Base-by-base conservation (phyloP, 345 rosid genomes). In the Aurinia saxatilis region DNA sequence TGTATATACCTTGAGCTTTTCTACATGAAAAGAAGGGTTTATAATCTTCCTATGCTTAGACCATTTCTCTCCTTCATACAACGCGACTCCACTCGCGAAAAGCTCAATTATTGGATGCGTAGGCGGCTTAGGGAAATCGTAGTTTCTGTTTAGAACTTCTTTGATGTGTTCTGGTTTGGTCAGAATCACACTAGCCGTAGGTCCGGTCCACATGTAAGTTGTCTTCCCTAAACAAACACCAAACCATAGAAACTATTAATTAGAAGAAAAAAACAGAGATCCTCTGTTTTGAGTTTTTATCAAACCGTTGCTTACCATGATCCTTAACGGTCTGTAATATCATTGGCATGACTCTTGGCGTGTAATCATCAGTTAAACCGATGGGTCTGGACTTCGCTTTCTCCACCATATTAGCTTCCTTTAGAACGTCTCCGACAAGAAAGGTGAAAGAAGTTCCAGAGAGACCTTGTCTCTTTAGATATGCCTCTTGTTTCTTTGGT, bases 1-100 rank as follows among this genome's bases (percentile, higher is more conserved):
- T 80, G 31, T 19, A 53, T 16, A 41, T 6, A 59, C 81, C 81
- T 78, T 80, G 31, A 80, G 51, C 65, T 74, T 78, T 18, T 77
- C 78, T 6, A 62, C 5, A 49, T 77, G 78, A 56, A 79, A 81
- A 8, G 83, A 72, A 17, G 79, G 81, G 64, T 73, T 78, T 70
- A 82, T 66, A 18, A 80, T 71, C 64, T 63, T 80, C 49, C 81
- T 58, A 14, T 73, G 77, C 52, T 67, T 62, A 34, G 67, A 65
- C 82, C 82, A 79, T 71, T 77, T 77, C 54, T 77, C 67, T 13
- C 82, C 82, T n/a, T 69, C 76, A 30, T 30, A 52, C 10, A 7
- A 8, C 1, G 23, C 65, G 0, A 78, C 50, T 37, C 87, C 82
- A 16, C 21, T 6, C 9, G 53, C 72, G 5, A 75, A 58, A 47